These are phyloP conservation scores for Aspergillus ibericus DNA, from an alignment of 2,329 filamentous ascomycete species.

Conservation along the genomic window DNA sequence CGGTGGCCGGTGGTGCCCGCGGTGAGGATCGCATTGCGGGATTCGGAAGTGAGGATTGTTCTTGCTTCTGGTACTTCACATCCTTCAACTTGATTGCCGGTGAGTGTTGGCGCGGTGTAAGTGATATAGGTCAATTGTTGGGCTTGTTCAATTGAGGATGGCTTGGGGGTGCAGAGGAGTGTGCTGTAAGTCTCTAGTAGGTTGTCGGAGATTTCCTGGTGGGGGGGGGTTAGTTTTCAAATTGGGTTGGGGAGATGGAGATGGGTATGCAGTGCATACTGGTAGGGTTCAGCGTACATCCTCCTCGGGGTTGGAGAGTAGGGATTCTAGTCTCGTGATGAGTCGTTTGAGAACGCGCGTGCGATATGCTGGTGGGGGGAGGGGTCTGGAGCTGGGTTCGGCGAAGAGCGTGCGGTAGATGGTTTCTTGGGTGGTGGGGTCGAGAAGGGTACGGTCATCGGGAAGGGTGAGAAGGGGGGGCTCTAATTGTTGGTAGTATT, in stretches of 20 bases:
- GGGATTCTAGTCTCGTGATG: slow-evolving; percentile 66
- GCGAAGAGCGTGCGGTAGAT: slow-evolving; percentile 69
- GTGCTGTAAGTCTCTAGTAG: slow-evolving; percentile 69
- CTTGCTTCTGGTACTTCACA: neutral
- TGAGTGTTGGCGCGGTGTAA: slow-evolving; percentile 54
- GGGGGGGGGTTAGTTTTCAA: neutral
- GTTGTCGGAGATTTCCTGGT: slow-evolving; percentile 78
- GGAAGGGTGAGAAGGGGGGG: slow-evolving; percentile 62
- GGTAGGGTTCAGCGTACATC: slow-evolving; percentile 61
- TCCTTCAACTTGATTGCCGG: neutral
- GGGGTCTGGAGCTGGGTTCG: slow-evolving; percentile 53
- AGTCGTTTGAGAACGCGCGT: slow-evolving; percentile 72
- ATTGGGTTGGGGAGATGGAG: slow-evolving; percentile 1
- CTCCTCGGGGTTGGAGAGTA: slow-evolving; percentile 78
- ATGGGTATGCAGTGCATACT: slow-evolving; percentile 1
- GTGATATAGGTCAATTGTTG: slow-evolving; percentile 75
- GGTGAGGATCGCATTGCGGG: slow-evolving; percentile 56
- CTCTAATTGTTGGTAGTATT: slow-evolving; percentile 77
- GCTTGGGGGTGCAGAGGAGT: slow-evolving; percentile 64
- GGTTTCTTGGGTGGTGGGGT: slow-evolving; percentile 62
- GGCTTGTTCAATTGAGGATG: slow-evolving; percentile 64
- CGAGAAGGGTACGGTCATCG: slow-evolving; percentile 56
- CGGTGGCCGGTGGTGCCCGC: slow-evolving; percentile 65
- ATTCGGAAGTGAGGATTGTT: slow-evolving; percentile 50
- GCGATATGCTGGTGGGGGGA: slow-evolving; percentile 69